These are phyloP conservation scores for Lactarius vividus DNA, from an alignment of 768 basidiomycete species.

Conservation along the genomic window DNA sequence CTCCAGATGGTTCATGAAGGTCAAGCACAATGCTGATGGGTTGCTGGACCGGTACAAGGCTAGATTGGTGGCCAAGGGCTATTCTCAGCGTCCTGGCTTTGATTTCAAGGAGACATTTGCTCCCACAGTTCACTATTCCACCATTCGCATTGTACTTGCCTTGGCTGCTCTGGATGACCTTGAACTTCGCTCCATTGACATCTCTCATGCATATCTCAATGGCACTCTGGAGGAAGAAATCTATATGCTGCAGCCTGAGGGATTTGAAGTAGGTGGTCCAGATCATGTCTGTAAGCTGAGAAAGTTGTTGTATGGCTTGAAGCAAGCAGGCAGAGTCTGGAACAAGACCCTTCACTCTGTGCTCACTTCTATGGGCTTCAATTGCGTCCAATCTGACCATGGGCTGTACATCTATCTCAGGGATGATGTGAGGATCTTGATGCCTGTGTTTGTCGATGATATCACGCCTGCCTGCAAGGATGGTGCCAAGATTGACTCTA, in stretches of 20 bases:
- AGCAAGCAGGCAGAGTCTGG: neutral
- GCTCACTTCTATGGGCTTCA: neutral
- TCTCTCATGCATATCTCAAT: no score
- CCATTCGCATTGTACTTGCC: neutral
- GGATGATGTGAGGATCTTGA: neutral
- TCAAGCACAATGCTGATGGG: no score
- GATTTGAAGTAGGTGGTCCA: neutral
- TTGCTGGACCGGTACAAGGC: no score
- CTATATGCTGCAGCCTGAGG: neutral
- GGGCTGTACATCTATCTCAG: neutral
- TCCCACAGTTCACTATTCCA: neutral
- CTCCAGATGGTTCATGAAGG: no score
- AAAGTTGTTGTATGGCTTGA: neutral
- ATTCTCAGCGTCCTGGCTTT: neutral
- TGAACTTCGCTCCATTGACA: neutral
- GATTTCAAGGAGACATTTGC: neutral
- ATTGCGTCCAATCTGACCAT: neutral
- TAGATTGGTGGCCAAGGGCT: no score
- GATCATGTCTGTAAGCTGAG: neutral
- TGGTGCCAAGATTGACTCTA: no score
- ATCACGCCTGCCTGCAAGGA: neutral
- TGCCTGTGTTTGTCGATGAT: neutral
- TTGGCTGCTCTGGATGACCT: neutral
- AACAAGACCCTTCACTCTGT: neutral
- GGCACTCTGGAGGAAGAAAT: neutral